Base-by-base conservation (phyloP, 805 yeast genomes). In the Cyberlindnera japonica region DNA sequence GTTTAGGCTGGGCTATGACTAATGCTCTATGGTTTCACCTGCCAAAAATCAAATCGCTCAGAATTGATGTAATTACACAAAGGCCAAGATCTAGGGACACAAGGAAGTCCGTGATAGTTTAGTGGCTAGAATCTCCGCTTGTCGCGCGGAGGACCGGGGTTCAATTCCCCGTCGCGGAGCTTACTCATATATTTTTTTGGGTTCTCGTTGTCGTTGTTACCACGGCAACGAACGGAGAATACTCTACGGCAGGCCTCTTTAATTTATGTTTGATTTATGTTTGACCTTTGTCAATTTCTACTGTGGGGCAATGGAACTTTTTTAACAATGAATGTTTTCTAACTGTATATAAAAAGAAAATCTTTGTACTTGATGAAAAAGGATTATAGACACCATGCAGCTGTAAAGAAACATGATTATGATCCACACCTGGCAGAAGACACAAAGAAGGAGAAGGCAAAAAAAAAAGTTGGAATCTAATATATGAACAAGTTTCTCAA, bases 401-500 rank as follows among this genome's bases (percentile, higher is more conserved):
- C 40, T 22, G 17, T 43, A 35, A 35, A 37, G 37, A 25, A 10
- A 16, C 32, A 20, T 11, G 19, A 3, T 17, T 21, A 14, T 15
- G 25, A 27, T 13, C 18, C 13, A 18, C 28, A 22, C 18, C 26
- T 21, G 33, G n/a, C 3, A 22, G 19, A 22, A 19, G 21, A 30
- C 25, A 31, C 19, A 12, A 30, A 17, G 33, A 28, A 22, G 26
- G 25, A 40, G 21, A 26, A 8, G n/a, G 8, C 36, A 10, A 38
- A 28, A 40, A 40, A 30, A 22, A 28, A 29, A 36, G 28, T 21
- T 21, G 14, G 27, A 16, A 38, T 15, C 33, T 35, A 29, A 34
- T 37, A 37, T 44, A 47, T 35, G 40, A 37, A 46, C 47, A 43
- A 45, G 43, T 35, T 29, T 30, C 35, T 31, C 22, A 35, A 15